Conservation (phyloP, 2,329 filamentous ascomycete species). For the Cordyceps cicadae region DNA sequence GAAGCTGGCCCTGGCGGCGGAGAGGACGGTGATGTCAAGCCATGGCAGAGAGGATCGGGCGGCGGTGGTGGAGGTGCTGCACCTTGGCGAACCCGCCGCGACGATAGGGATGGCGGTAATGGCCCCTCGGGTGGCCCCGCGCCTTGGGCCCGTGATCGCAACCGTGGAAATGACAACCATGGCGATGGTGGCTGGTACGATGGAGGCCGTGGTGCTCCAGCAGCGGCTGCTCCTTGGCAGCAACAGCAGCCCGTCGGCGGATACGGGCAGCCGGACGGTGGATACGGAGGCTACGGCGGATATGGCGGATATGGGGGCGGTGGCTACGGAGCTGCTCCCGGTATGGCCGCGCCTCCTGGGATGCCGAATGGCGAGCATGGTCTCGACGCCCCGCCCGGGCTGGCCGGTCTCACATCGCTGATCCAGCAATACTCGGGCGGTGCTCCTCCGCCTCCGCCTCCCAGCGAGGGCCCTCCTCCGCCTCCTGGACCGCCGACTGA, state of each 20-base stretch:
- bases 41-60: constrained; percentile 82
- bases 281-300: constrained; percentile 49
- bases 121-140: constrained; percentile 34
- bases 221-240: constrained; percentile 37
- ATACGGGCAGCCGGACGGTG: constrained; percentile 41
- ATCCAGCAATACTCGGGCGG: constrained; percentile 57
- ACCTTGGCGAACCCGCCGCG: constrained; percentile 60
- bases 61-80: constrained; percentile 77
- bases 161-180: constrained; percentile 36
- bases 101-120: constrained; percentile 39
- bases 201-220: constrained; percentile 21
- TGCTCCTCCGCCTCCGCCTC: constrained; percentile 49
- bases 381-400: constrained; percentile 45
- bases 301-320: constrained; percentile 39
- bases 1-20: constrained; percentile 66
- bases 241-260: constrained; percentile 14
- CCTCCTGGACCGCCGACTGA: constrained; percentile 50
- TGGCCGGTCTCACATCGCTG: constrained; percentile 54
- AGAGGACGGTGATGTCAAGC: constrained; percentile 59
- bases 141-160: constrained; percentile 56
- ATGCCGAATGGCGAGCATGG: constrained; percentile 35
- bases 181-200: constrained; percentile 20
- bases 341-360: constrained; percentile 30
- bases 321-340: constrained; percentile 35
- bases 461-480: constrained; percentile 37